These are phyloP conservation scores for Dicorynia guianensis DNA, from an alignment of 306 rosid species.

Conservation along the genomic window DNA sequence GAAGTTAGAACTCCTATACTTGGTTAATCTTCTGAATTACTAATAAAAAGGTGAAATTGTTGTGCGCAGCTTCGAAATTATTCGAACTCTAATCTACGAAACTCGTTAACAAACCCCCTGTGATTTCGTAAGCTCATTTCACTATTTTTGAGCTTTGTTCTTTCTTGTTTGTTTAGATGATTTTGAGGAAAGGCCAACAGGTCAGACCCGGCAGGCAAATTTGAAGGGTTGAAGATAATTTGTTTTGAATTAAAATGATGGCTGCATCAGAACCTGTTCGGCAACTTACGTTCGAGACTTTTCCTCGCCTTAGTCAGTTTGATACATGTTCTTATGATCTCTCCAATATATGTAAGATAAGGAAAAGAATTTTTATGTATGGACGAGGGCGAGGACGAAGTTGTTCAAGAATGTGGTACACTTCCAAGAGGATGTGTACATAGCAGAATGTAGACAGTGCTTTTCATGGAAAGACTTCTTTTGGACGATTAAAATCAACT, in stretches of 20 bases:
- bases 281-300: conserved; percentile 42
- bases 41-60: no score
- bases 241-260: conserved; percentile 35
- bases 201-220: neutral
- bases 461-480: conserved; percentile 28
- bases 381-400: conserved; percentile 9
- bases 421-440: conserved; percentile 19
- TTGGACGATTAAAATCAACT: conserved; percentile 36
- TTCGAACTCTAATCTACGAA: neutral
- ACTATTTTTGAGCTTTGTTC: neutral
- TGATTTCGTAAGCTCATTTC: neutral
- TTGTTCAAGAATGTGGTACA: conserved; percentile 25
- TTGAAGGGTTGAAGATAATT: neutral
- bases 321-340: conserved; percentile 32
- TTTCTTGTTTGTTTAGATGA: conserved; percentile 20
- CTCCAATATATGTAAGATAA: conserved; percentile 18
- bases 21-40: no score
- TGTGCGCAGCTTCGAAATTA: neutral
- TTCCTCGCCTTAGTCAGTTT: conserved; percentile 20
- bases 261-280: conserved; percentile 43
- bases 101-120: neutral
- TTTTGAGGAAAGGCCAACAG: neutral
- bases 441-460: conserved; percentile 18
- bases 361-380: conserved; percentile 31
- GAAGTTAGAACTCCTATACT: no score